phyloP scores from a whole-genome alignment of 1,284 basidiomycete species.

The Ceratobasidium sp. region DNA sequence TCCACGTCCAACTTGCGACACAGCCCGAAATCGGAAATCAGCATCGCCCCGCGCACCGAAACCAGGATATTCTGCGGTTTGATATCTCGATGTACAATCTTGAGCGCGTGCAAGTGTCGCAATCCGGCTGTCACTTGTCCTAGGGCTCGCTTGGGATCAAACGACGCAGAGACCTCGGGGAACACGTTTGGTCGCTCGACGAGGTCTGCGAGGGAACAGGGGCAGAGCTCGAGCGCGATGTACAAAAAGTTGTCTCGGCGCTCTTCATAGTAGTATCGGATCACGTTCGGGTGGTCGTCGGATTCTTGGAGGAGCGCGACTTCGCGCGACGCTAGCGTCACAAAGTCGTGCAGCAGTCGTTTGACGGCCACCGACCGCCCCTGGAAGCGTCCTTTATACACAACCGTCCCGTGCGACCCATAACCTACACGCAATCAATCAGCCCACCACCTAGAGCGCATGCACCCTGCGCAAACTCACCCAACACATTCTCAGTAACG shows the following conservation, averaged over 20 bases:
- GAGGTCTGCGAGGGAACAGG: conserved; percentile 92
- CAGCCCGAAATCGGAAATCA: conserved; percentile 95
- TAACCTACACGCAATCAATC: conserved; percentile 69
- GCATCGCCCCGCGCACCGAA: conserved; percentile 73
- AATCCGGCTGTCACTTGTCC: conserved; percentile 89
- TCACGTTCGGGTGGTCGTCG: conserved; percentile 98
- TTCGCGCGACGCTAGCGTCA: conserved; percentile 93
- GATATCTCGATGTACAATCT: conserved; percentile 97
- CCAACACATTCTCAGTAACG: conserved; percentile 35
- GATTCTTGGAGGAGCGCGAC: conserved; percentile 94
- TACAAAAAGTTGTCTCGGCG: conserved; percentile 92
- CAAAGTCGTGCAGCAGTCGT: conserved; percentile 93
- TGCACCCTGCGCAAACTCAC: conserved; percentile 7
- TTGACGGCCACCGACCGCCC: conserved; percentile 97
- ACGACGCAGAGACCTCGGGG: conserved; percentile 71
- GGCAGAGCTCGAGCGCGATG: conserved; percentile 96
- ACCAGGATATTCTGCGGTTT: conserved; percentile 98
- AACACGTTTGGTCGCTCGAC: conserved; percentile 85
- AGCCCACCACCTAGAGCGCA: background rate
- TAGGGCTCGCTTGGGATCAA: conserved; percentile 90
- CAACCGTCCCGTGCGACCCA: conserved; percentile 96
- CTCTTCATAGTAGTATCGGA: conserved; percentile 98
- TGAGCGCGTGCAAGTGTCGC: conserved; percentile 91
- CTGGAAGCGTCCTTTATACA: conserved; percentile 93
- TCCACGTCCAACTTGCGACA: conserved; percentile 93